These are phyloP conservation scores for Fistulinella prunicolor DNA, from an alignment of 768 basidiomycete species.

Conservation along the genomic window DNA sequence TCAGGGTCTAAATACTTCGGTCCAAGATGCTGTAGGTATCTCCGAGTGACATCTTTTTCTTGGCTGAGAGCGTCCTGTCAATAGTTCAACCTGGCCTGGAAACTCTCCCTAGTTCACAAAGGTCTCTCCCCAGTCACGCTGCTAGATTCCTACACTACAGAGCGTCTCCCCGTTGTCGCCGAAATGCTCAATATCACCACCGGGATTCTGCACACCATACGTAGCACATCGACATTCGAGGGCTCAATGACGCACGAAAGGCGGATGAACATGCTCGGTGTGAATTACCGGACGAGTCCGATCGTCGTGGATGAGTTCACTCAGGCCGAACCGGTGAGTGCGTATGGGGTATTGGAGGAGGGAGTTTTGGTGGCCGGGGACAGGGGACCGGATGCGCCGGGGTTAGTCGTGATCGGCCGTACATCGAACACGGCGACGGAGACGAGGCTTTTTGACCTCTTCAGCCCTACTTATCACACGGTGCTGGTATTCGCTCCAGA, in stretches of 20 bases:
- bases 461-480: conserved; percentile 24
- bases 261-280: conserved; percentile 27
- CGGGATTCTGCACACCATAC: conserved; percentile 11
- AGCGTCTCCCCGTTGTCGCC: conserved; percentile 45
- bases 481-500: conserved; percentile 28
- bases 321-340: conserved; percentile 6
- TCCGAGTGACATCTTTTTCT: neutral
- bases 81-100: conserved; percentile 45
- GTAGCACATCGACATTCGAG: neutral
- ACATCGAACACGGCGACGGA: neutral
- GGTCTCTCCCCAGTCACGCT: conserved; percentile 34
- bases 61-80: neutral
- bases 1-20: conserved; percentile 37
- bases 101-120: conserved; percentile 41
- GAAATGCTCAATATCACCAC: conserved; percentile 44
- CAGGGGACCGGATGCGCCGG: conserved; percentile 43
- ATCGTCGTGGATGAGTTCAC: conserved; percentile 37
- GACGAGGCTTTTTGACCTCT: conserved; percentile 24
- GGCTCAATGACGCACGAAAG: neutral
- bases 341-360: conserved; percentile 21
- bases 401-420: conserved; percentile 17
- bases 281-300: conserved; percentile 36
- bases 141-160: conserved; percentile 41
- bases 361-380: conserved; percentile 39
- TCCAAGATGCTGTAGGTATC: conserved; percentile 38